Base-by-base conservation (phyloP, 768 basidiomycete genomes). In the Nidula microcarpa region DNA sequence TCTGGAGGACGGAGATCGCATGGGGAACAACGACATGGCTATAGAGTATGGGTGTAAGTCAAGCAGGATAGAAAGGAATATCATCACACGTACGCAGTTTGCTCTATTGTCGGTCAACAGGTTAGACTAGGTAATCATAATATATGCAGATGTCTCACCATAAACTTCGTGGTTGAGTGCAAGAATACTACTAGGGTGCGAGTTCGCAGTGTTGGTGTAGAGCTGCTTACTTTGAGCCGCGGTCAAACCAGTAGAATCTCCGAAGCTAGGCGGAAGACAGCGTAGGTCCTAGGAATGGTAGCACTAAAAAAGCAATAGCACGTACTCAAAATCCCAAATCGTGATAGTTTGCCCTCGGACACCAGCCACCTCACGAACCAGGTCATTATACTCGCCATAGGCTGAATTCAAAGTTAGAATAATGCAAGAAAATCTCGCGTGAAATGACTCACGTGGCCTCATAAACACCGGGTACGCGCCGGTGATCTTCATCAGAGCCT, bases 81-180 rank as follows among this genome's bases (percentile, higher is more conserved):
- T 23, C 23, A 23, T 23, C 23, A 23, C 23, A 23, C 66, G 53
- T 62, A 67, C 66, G 57, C 61, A 23, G 63, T 60, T 10, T 60
- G 53, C 17, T 57, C 65, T 65, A 49, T 49, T 18, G 59, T 51
- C 37, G 6, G 33, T 13, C 18, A 45, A 32, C 39, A 51, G 50
- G 41, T 37, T n/a, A 23, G 33, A 18, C 43, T 6, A n/a, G n/a
- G 41, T 18, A 39, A 33, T 33, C 10, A 50, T 17, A 47, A 48
- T 23, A 23, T 23, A 23, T 23, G 23, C 23, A 1, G 23, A 23
- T 23, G 23, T 4, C 67, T 36, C 44, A 70, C 69, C 61, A 23
- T 68, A 58, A 14, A 67, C 64, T 54, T 76, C 75, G 53, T 77
- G 75, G 51, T 75, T 68, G 39, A 77, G 61, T 10, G 73, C 68